phyloP scores from a whole-genome alignment of 2,329 filamentous ascomycete species.

The Sporothrix variecibatus region DNA sequence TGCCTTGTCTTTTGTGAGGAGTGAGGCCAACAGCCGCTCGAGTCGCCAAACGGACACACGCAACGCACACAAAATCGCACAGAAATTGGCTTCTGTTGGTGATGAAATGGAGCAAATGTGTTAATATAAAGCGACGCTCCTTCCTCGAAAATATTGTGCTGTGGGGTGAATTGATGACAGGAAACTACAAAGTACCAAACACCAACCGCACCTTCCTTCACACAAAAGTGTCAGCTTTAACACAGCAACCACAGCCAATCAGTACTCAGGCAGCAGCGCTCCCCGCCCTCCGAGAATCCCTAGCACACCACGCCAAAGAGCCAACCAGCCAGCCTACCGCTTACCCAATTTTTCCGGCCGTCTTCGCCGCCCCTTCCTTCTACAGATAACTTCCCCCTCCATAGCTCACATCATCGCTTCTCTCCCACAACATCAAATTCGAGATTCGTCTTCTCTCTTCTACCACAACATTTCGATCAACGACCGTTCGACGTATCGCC shows the following conservation, averaged over 20 bases:
- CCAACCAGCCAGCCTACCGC: conserved; percentile 12
- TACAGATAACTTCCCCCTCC: background rate
- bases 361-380: conserved; percentile 8
- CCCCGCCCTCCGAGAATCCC: background rate
- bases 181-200: background rate
- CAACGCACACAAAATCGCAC: background rate
- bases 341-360: conserved; percentile 16
- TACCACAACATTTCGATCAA: background rate
- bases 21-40: conserved; percentile 8
- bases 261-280: conserved; percentile 7
- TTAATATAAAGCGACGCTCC: background rate
- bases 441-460: background rate
- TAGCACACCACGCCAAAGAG: background rate
- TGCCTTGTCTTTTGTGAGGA: conserved; percentile 11
- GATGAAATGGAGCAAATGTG: background rate
- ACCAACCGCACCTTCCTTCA: background rate
- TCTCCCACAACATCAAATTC: background rate
- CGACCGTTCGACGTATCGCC: background rate
- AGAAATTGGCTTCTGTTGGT: background rate
- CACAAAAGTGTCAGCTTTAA: background rate
- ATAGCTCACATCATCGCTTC: conserved; percentile 5
- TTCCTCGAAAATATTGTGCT: background rate
- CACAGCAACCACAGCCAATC: background rate
- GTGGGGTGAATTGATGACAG: background rate
- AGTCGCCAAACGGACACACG: background rate